phyloP scores from a whole-genome alignment of 1,284 basidiomycete species.

The Ceratobasidium sp. region DNA sequence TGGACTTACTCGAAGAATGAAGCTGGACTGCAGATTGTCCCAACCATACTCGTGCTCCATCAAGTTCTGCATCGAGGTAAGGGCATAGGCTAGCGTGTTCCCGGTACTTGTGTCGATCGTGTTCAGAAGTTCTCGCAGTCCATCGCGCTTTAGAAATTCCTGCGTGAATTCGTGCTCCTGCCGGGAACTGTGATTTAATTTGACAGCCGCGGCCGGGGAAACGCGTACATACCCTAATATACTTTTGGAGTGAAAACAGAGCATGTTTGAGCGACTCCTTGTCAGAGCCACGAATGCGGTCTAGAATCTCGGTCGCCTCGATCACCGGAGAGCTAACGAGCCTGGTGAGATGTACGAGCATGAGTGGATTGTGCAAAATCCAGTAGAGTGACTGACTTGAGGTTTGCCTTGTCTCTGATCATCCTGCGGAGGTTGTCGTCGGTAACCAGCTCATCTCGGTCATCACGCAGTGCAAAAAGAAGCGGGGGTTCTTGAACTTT shows the following conservation, averaged over 20 bases:
- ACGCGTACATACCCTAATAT: conserved; percentile 69
- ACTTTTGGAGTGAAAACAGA: conserved; percentile 84
- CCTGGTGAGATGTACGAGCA: conserved; percentile 56
- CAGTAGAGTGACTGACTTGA: conserved; percentile 70
- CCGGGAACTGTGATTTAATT: background rate
- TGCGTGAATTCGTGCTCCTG: conserved; percentile 89
- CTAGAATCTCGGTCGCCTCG: conserved; percentile 82
- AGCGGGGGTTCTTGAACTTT: conserved; percentile 84
- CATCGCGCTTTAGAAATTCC: conserved; percentile 84
- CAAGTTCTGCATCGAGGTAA: conserved; percentile 85
- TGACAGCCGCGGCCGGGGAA: background rate
- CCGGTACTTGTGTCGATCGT: conserved; percentile 77
- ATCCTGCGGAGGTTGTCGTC: conserved; percentile 87
- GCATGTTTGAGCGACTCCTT: conserved; percentile 73
- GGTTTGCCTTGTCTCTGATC: conserved; percentile 79
- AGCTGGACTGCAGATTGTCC: conserved; percentile 73
- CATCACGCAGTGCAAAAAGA: conserved; percentile 87
- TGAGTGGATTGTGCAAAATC: background rate
- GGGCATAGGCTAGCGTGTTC: conserved; percentile 88
- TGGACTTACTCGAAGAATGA: conserved; percentile 68
- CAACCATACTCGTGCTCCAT: conserved; percentile 87
- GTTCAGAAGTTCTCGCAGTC: conserved; percentile 77
- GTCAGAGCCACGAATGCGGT: conserved; percentile 73
- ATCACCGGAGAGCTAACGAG: conserved; percentile 83
- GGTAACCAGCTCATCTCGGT: conserved; percentile 89